Evolutionary conservation across 2,329 filamentous ascomycete species (phyloP).

Genomic region (Trichophyton benhamiae): DNA sequence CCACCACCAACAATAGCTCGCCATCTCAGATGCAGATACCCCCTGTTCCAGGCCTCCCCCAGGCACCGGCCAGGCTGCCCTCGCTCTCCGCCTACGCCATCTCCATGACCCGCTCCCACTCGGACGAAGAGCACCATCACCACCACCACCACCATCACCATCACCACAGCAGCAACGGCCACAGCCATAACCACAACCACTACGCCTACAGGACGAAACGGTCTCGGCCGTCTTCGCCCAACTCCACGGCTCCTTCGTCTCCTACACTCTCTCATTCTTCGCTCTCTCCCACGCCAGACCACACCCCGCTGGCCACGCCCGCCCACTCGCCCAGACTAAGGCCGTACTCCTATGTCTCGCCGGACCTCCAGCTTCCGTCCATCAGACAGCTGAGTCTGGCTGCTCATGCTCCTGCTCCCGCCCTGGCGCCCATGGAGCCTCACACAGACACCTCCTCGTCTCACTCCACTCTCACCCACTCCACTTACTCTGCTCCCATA

Average conservation of each 20-base stretch:
- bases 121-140: slow-evolving; percentile 47
- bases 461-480: slow-evolving; percentile 32
- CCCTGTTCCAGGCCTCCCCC: slow-evolving; percentile 28
- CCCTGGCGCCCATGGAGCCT: slow-evolving; percentile 59
- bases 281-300: slow-evolving; percentile 85
- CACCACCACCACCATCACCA: neutral
- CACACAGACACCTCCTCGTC: slow-evolving; percentile 45
- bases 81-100: slow-evolving; percentile 66
- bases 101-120: slow-evolving; percentile 61
- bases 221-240: slow-evolving; percentile 83
- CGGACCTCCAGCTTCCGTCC: slow-evolving; percentile 70
- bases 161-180: neutral
- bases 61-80: slow-evolving; percentile 40
- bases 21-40: slow-evolving; percentile 24
- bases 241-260: slow-evolving; percentile 89
- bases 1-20: slow-evolving; percentile 12
- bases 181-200: slow-evolving; percentile 13
- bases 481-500: slow-evolving; percentile 24
- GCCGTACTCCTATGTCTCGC: slow-evolving; percentile 48
- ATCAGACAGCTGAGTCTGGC: slow-evolving; percentile 58
- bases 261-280: slow-evolving; percentile 96
- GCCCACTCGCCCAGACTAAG: slow-evolving; percentile 87
- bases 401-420: slow-evolving; percentile 51
- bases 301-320: slow-evolving; percentile 95
- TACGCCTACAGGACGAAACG: slow-evolving; percentile 54